Base-by-base conservation (phyloP, 306 rosid species). In the Cicer bijugum region DNA sequence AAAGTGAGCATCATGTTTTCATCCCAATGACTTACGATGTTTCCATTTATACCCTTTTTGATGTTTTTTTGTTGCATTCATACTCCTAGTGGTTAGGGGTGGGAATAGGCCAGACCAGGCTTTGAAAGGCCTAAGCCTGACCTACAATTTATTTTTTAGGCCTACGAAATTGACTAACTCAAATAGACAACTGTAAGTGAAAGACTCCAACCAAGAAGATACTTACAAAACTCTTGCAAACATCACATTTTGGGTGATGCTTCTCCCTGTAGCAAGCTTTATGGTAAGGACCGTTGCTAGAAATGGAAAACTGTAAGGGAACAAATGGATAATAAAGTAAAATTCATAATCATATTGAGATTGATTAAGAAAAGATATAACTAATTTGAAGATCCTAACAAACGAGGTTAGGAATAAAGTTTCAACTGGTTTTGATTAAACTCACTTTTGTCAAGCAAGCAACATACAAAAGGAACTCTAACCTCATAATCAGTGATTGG, bases 401-500 rank as follows among this genome's bases (percentile, higher is more conserved):
- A 53, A 33, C 61, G 45, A 72, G 75, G 39, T 53, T 56, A 52
- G 46, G 39, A 62, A 14, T 58, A 56, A 62, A 62, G 12, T 20
- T 63, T 60, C 50, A 56, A 53, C 23, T 64, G 70, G 17, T 57
- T 64, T 68, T 53, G 45, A 85, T 58, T 52, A 69, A 17, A 73
- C 48, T 33, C 47, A 3, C 46, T n/a, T 65, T 75, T n/a, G 67
- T 55, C 11, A 19, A 53, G 61, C 50, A 75, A 67, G 71, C 16
- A 23, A 42, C 69, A 60, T 53, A 69, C 16, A 58, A 42, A 43
- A 6, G 67, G 60, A 42, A 71, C 45, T 53, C 53, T 52, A 38
- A 94, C 98, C 98, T 94, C 94, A 74, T 89, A 44, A 85, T 94
- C 99, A 57, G 90, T 89, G 42, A 95, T 95, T 48, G 99, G 97